Base-by-base conservation (phyloP, 768 basidiomycete genomes). In the Termitomyces sp. region DNA sequence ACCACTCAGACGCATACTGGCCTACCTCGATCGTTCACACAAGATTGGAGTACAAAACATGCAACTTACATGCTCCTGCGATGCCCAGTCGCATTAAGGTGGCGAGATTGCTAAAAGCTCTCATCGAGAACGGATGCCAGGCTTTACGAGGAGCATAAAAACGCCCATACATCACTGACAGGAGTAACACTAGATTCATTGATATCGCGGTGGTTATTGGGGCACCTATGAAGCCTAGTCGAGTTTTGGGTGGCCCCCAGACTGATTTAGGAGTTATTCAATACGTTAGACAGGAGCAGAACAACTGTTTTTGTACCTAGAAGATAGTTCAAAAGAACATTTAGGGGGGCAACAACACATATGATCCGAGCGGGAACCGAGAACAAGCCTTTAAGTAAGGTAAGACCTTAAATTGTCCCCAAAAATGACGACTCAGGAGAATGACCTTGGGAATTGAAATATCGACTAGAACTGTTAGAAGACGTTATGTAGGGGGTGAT, bases 1-100 rank as follows among this genome's bases (percentile, higher is more conserved):
- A 98, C 96, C 95, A 98, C 71, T 97, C 96, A 5, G 85, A 86
- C 0, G 90, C 91, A 3, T 83, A 86, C 70, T 93, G 92, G 2
- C 84, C 85, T 81, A 47, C 13, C 32, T 36, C 3, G 10, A 46
- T 35, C 2, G 18, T 61, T 35, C 50, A 14, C 23, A 26, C 36
- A n/a, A 28, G 50, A 23, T 10, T 9, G 9, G 52, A 9, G 16
- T 48, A 14, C 33, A 2, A 40, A 12, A 16, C 18, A 16, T 38
- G 9, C 2, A 18, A 69, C 78, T 56, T 56, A 81, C 86, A 88
- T n/a, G 91, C 83, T 7, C 96, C 95, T 18, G 89, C 88, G 4
- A 95, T 63, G 0, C 95, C 92, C 0, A 98, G 79, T 44, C 82
- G 83, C 7, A 87, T 75, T 47, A 97, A 70, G 13, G 88, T 69